Evolutionary conservation across 257 asterid species (phyloP).

Genomic region (Ballota nigra): DNA sequence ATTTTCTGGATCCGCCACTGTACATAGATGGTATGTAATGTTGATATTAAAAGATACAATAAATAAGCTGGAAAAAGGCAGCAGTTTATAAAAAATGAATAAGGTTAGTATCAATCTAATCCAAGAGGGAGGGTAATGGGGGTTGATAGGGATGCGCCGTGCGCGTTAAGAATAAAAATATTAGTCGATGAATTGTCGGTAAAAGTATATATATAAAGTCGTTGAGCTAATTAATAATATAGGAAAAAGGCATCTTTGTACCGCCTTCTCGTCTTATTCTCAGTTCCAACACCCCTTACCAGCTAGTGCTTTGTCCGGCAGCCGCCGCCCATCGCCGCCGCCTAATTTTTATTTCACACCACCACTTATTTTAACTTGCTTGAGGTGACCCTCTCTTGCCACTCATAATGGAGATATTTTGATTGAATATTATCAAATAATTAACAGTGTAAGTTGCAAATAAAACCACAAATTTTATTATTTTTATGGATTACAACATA

Average conservation of each 20-base stretch:
- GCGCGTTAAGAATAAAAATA: slow-evolving; percentile 7
- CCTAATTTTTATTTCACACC: slow-evolving; percentile 12
- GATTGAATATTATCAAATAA: no score
- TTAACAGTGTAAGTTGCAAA: no score
- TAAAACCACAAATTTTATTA: no score
- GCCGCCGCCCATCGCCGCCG: slow-evolving; percentile 37
- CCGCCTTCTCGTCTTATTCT: slow-evolving; percentile 19
- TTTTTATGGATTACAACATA: no score
- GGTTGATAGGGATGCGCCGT: neutral
- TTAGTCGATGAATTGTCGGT: neutral
- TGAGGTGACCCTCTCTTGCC: slow-evolving; percentile 2
- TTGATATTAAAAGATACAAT: neutral
- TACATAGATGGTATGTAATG: no score
- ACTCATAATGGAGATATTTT: slow-evolving; percentile 14
- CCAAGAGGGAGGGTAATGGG: neutral
- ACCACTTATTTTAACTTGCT: neutral
- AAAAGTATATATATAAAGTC: neutral
- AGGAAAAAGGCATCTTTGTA: slow-evolving; percentile 11
- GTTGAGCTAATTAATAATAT: slow-evolving; percentile 22
- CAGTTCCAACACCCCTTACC: neutral
- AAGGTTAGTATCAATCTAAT: neutral
- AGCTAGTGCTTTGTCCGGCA: slow-evolving; percentile 30
- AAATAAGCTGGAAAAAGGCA: neutral
- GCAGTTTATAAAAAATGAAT: neutral
- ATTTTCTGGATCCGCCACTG: no score